Percentiles rank a stretch among this genome's conserved stretches.
Conservation (phyloP, 2,329 filamentous ascomycete species). For the Arachnomyces sp. region DNA sequence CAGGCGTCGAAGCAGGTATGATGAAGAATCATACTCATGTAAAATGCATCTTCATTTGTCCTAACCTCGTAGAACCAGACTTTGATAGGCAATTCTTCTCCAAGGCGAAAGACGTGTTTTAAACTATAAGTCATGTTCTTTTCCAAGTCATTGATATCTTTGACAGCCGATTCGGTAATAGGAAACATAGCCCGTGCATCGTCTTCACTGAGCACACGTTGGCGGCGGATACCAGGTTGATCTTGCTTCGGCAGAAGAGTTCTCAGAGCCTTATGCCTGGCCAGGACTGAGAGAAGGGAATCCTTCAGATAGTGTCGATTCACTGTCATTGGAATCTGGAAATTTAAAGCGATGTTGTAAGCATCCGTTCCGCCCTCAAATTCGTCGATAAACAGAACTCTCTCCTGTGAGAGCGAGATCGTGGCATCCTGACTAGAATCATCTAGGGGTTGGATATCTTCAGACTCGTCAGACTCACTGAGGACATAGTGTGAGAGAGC, state of each 20-base stretch:
- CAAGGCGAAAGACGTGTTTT: background rate
- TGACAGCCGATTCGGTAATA: background rate
- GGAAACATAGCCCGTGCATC: background rate
- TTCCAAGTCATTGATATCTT: background rate
- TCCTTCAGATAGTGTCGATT: background rate
- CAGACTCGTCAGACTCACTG: background rate
- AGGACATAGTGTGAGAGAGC: background rate
- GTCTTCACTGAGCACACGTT: background rate
- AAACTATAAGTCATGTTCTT: background rate
- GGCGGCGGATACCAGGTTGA: background rate
- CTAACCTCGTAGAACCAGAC: background rate
- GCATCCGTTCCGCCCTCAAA: background rate
- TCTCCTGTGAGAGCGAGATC: background rate
- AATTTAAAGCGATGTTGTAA: background rate
- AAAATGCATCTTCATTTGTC: background rate
- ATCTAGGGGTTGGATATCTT: background rate
- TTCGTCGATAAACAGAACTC: background rate
- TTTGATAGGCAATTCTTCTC: background rate
- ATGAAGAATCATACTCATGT: background rate
- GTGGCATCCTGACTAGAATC: background rate
- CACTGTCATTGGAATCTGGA: background rate
- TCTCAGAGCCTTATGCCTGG: conserved; percentile 1
- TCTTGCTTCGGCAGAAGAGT: background rate
- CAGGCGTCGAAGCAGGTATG: conserved; percentile 1
- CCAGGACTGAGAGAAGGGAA: background rate